phyloP scores from a whole-genome alignment of 2,329 filamentous ascomycete species.

The Scedosporium minutisporum region DNA sequence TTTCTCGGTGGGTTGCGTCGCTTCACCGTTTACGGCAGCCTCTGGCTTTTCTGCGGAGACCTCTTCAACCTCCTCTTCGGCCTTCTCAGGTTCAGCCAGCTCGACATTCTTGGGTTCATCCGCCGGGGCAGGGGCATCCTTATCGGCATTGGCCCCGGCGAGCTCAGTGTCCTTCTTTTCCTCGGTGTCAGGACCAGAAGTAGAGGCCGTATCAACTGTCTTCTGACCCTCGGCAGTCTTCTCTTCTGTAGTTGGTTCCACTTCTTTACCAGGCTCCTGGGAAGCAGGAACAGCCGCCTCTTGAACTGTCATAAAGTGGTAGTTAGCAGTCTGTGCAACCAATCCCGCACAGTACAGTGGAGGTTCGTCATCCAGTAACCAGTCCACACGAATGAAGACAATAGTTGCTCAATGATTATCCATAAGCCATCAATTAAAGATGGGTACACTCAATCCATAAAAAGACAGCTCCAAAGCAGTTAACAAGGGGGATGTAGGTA shows the following conservation, averaged over 20 bases:
- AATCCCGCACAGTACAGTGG: background rate
- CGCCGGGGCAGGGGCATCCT: conserved; percentile 1
- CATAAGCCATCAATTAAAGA: background rate
- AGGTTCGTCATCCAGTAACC: background rate
- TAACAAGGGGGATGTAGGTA: conserved; percentile 7
- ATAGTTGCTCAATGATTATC: background rate
- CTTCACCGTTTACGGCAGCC: background rate
- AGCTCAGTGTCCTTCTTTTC: conserved; percentile 19
- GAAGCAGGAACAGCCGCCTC: conserved; percentile 1
- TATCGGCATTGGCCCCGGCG: conserved; percentile 6
- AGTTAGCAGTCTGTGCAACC: background rate
- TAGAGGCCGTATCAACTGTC: conserved; percentile 19
- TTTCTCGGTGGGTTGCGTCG: background rate
- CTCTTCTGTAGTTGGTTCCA: conserved; percentile 13
- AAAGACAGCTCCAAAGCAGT: background rate
- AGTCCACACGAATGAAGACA: background rate
- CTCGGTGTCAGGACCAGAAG: conserved; percentile 22
- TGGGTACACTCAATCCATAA: background rate
- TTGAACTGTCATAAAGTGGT: background rate
- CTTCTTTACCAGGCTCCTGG: conserved; percentile 13
- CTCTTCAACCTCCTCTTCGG: conserved; percentile 13
- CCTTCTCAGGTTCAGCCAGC: conserved; percentile 13
- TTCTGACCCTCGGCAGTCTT: conserved; percentile 16
- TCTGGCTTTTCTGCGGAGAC: background rate
- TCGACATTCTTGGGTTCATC: background rate